A percentile compares a stretch with the other conserved stretches of the same genome.
phyloP scores from a whole-genome alignment of 2,329 filamentous ascomycete species.

The Hymenoscyphus repandus region DNA sequence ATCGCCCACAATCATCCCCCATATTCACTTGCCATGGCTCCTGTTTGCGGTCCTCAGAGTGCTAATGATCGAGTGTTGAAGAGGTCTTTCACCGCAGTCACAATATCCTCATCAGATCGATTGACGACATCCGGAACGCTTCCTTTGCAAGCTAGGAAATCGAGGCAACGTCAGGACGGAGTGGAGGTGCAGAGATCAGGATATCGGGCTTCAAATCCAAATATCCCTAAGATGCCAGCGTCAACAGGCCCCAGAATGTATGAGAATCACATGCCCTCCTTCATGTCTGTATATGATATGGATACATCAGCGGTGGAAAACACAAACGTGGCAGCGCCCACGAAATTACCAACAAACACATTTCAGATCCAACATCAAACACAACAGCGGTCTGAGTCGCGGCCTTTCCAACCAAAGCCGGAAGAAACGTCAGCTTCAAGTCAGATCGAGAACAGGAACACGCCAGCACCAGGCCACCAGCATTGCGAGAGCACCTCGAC shows the following conservation, averaged over 20 bases:
- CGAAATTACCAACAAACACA: slow-evolving; percentile 19
- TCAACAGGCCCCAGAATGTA: slow-evolving; percentile 56
- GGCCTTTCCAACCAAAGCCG: not conserved
- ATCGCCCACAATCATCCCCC: slow-evolving; percentile 6
- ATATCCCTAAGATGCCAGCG: slow-evolving; percentile 50
- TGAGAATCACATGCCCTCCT: slow-evolving; percentile 68
- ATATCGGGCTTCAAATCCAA: slow-evolving; percentile 12
- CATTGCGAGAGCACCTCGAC: slow-evolving; percentile 76
- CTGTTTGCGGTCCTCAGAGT: slow-evolving; percentile 19
- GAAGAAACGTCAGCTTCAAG: not conserved
- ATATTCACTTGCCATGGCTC: slow-evolving; percentile 18
- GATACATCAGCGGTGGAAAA: slow-evolving; percentile 37
- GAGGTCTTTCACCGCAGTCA: slow-evolving; percentile 24
- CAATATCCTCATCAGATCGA: slow-evolving; percentile 19
- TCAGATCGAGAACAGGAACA: slow-evolving; percentile 12
- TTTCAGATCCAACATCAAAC: slow-evolving; percentile 10
- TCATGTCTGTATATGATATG: slow-evolving; percentile 70
- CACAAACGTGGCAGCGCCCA: slow-evolving; percentile 14
- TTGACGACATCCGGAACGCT: slow-evolving; percentile 10
- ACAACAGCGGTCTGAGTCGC: slow-evolving; percentile 1
- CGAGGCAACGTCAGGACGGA: slow-evolving; percentile 11
- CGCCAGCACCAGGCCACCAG: slow-evolving; percentile 45
- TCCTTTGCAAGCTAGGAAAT: slow-evolving; percentile 11
- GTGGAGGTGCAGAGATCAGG: slow-evolving; percentile 14
- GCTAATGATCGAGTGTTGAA: slow-evolving; percentile 29